Percentiles rank a stretch among this genome's conserved stretches.
Evolutionary conservation across 371 early-diverging fungal genomes (phyloP).

Genomic region (Apophysomyces sp.): DNA sequence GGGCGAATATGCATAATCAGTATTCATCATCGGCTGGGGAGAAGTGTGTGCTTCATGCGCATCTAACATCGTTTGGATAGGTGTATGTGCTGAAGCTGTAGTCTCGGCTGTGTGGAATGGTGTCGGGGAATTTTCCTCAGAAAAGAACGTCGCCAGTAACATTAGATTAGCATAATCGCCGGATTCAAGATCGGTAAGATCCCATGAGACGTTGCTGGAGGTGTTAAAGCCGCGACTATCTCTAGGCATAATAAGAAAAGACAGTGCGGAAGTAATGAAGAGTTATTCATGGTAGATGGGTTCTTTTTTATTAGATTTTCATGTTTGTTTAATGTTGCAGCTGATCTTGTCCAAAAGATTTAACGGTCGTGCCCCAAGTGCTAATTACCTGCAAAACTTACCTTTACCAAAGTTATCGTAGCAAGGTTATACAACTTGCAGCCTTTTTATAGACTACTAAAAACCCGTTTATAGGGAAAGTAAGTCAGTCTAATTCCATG

Average conservation of each 20-base stretch:
- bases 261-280: background rate
- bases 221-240: background rate
- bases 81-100: background rate
- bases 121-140: background rate
- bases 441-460: too few species aligned
- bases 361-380: too few species aligned
- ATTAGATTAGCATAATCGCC: background rate
- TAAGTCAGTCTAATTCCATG: too few species aligned
- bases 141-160: background rate
- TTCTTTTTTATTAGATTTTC: background rate
- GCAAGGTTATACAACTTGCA: too few species aligned
- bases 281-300: too few species aligned
- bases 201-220: background rate
- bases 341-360: slow-evolving; percentile 15
- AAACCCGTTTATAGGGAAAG: too few species aligned
- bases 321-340: slow-evolving; percentile 14
- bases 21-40: background rate
- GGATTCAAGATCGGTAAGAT: background rate
- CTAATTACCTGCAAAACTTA: too few species aligned
- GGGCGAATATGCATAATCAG: background rate
- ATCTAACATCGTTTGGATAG: too few species aligned
- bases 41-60: too few species aligned
- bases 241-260: slow-evolving; percentile 10
- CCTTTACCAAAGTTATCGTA: too few species aligned
- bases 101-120: background rate